These are phyloP conservation scores for Salinomyces thailandicus DNA, from an alignment of 2,329 filamentous ascomycete genomes.

Conservation along the genomic window DNA sequence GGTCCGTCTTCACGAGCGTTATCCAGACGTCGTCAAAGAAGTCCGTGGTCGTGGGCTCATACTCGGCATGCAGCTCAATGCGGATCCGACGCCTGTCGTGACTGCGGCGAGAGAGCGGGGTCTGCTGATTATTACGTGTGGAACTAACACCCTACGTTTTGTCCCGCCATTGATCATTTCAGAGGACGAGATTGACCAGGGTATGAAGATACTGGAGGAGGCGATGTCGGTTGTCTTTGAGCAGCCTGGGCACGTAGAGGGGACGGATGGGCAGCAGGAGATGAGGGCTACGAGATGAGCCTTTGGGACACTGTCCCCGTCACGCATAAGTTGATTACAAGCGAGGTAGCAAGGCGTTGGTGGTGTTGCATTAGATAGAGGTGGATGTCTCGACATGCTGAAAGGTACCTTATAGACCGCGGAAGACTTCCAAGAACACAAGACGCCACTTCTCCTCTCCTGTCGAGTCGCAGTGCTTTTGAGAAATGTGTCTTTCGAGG, in stretches of 20 bases:
- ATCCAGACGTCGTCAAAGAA: conserved; percentile 65
- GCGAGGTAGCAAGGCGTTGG: background rate
- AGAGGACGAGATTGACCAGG: conserved; percentile 67
- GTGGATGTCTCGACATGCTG: too few relatives aligned
- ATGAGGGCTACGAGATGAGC: conserved; percentile 20
- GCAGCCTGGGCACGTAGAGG: conserved; percentile 24
- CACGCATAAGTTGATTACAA: background rate
- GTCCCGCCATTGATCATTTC: conserved; percentile 78
- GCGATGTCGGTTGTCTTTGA: conserved; percentile 49
- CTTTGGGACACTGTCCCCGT: too few relatives aligned
- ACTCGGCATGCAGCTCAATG: conserved; percentile 69
- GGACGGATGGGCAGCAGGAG: conserved; percentile 36
- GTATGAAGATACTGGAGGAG: conserved; percentile 64
- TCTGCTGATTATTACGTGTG: conserved; percentile 81
- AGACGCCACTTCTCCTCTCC: too few relatives aligned
- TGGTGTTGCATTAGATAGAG: too few relatives aligned
- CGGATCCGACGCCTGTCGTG: conserved; percentile 63
- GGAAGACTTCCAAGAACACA: too few relatives aligned
- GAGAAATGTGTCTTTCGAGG: too few relatives aligned
- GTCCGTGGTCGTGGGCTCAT: conserved; percentile 76
- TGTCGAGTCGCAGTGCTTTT: too few relatives aligned
- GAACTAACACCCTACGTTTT: conserved; percentile 83
- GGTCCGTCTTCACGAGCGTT: conserved; percentile 45
- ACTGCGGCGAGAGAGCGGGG: conserved; percentile 81
- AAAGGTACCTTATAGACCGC: too few relatives aligned